Base-by-base conservation (phyloP, 2,329 filamentous ascomycete species). In the Epichloe hybrida region DNA sequence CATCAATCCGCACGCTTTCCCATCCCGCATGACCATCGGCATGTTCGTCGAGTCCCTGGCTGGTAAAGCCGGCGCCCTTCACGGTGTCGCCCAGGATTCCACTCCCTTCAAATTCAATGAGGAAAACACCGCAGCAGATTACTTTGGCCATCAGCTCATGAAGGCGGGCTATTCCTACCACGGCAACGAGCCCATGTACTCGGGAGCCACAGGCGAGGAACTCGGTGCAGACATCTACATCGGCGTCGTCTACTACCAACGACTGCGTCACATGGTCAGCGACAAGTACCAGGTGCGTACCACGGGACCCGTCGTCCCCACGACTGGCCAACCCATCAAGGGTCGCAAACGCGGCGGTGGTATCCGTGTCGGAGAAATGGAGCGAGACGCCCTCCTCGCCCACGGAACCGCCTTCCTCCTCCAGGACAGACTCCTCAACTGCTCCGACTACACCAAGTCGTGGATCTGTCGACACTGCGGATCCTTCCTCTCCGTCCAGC, bases 311-410 rank as follows among this genome's bases (percentile, higher is more conserved):
- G 85, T 96, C 42, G 93, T 93, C 50, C 80, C 84, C 23, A 81
- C 93, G 15, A 97, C 91, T 0, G 90, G 91, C 35, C 93, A 98
- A 66, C 93, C 93, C 40, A 93, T 98, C 75, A 96, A 97, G 74
- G 93, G 93, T 56, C 79, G 93, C 66, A 93, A 94, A 66, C 88
- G 91, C 69, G 93, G 91, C 64, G 93, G 93, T 72, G 93, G 93
- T 83, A 96, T 98, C 65, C 89, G 93, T 75, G 91, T 98, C 34
- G 93, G 93, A 69, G 93, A 98, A 70, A 98, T 98, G 93, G 93
- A 98, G 72, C 86, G 93, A 58, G 93, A 98, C 67, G 88, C 91
- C 3, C 75, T 98, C 21, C 79, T 98, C 52, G 93, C 93, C 4
- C 93, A 98, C 74, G 93, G 93, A 23, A 93, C 90, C 2, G 90